Conservation (phyloP, 164 flowering plant species). For the Berberis thunbergii region DNA sequence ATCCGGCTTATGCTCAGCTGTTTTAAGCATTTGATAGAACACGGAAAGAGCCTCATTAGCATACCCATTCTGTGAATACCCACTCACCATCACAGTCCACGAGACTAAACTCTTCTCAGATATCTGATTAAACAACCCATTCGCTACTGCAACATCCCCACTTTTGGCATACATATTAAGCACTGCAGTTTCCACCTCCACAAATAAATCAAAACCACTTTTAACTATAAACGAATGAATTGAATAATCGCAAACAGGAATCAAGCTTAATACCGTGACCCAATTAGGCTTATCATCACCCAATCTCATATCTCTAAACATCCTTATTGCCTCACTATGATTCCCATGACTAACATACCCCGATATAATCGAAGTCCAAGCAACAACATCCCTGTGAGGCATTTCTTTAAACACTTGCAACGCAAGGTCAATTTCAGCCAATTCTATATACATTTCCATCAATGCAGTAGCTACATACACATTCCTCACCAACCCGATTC, state of each 20-base stretch:
- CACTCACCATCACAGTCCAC: conserved; percentile 21
- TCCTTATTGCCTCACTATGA: conserved; percentile 3
- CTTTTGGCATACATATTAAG: conserved; percentile 21
- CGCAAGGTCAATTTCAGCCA: conserved; percentile 14
- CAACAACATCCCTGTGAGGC: conserved; percentile 24
- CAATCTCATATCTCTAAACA: conserved; percentile 20
- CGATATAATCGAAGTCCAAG: conserved; percentile 25
- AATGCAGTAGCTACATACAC: conserved; percentile 19
- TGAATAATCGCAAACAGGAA: conserved; percentile 12
- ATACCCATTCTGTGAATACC: conserved; percentile 16
- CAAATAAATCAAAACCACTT: conserved; percentile 14
- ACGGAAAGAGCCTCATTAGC: conserved; percentile 15
- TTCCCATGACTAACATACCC: conserved; percentile 11
- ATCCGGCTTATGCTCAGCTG: conserved; percentile 13
- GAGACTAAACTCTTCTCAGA: conserved; percentile 14
- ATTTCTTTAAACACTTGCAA: conserved; percentile 20
- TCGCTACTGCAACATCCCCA: conserved; percentile 12
- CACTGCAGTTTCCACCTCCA: conserved; percentile 19
- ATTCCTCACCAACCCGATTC: conserved; percentile 13
- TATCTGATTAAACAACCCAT: conserved; percentile 13
- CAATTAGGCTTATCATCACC: conserved; percentile 16
- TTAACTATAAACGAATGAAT: conserved; percentile 19
- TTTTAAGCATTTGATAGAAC: conserved; percentile 17
- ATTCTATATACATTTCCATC: conserved; percentile 18
- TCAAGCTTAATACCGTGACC: conserved; percentile 17